Conservation (phyloP, 1,284 basidiomycete genomes). For the Termitomyces sp. region DNA sequence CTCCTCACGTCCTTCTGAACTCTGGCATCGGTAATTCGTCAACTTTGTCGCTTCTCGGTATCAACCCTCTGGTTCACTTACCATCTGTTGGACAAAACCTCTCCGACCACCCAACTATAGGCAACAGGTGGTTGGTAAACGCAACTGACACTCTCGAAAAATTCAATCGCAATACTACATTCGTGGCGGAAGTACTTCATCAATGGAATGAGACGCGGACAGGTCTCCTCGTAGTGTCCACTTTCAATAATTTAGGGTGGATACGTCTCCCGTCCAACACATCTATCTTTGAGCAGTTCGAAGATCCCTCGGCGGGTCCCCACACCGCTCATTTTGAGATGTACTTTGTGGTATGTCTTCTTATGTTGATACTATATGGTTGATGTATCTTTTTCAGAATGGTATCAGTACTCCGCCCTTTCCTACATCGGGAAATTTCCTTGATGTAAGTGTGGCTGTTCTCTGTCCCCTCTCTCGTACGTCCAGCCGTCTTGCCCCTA, state of each 20-base stretch:
- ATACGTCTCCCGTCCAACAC: conserved; percentile 24
- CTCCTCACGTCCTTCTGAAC: conserved; percentile 34
- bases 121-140: conserved; percentile 18
- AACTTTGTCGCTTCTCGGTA: conserved; percentile 26
- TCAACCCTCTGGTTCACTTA: conserved; percentile 27
- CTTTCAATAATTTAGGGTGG: conserved; percentile 24
- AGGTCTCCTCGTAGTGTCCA: conserved; percentile 21
- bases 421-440: conserved; percentile 3
- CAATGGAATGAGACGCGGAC: conserved; percentile 26
- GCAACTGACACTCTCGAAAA: conserved; percentile 20
- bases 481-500: neutral
- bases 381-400: conserved; percentile 7
- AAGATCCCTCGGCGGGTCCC: conserved; percentile 31
- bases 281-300: conserved; percentile 19
- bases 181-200: conserved; percentile 10
- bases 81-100: conserved; percentile 37
- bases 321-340: conserved; percentile 23
- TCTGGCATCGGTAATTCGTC: conserved; percentile 35
- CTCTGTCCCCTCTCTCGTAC: conserved; percentile 11
- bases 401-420: conserved; percentile 6
- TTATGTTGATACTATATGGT: too few species aligned
- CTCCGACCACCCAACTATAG: conserved; percentile 22
- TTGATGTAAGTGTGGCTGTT: conserved; percentile 1
- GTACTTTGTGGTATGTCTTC: conserved; percentile 7
- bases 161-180: conserved; percentile 14